Base-by-base conservation (phyloP, 352 stramenopile genomes). In the Phytopythium cucurbitacearum region DNA sequence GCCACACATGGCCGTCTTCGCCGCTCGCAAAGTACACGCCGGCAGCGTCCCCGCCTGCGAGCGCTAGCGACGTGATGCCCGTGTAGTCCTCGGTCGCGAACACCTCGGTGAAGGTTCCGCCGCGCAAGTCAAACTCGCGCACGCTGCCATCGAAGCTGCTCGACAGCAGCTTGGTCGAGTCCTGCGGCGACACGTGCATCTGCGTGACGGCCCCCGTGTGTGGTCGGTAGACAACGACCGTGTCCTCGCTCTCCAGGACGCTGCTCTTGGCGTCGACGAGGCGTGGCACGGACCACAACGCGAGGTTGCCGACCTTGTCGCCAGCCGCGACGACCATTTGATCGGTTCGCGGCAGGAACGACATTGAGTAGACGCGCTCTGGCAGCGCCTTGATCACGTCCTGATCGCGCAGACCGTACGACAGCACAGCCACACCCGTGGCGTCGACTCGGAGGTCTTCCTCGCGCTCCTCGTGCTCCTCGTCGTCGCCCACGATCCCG, bases 331-430 rank as follows among this genome's bases (percentile, higher is more conserved):
- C 65, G 3, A 96, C 55, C 3, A 91, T 51, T 34, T 78, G 65
- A 56, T 88, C 74, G 1, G 59, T 50, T 38, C 76, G 77, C 6
- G 83, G 83, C 40, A 91, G 82, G 64, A 95, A 87, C 13, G 73
- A 76, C 32, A 95, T 60, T 4, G 81, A 80, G 46, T 90, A 95
- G 34, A 96, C 73, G 37, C 87, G 76, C 50, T 89, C 73, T 12
- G 82, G 67, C 12, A 74, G 59, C 1, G 83, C 79, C 60, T 95
- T 95, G 39, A 78, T 71, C 4, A 95, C 68, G 66, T 93, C 85
- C 0, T 63, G 45, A 13, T 67, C 56, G 12, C 55, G 44, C 28
- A 96, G 48, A 1, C 58, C 40, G 45, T 91, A 95, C 9, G 47
- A 34, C 15, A 87, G 57, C 0, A 63, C 60, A 4, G 82, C 65